Base-by-base conservation (phyloP, 2,329 filamentous ascomycete genomes). In the Clarireedia monteithiana region DNA sequence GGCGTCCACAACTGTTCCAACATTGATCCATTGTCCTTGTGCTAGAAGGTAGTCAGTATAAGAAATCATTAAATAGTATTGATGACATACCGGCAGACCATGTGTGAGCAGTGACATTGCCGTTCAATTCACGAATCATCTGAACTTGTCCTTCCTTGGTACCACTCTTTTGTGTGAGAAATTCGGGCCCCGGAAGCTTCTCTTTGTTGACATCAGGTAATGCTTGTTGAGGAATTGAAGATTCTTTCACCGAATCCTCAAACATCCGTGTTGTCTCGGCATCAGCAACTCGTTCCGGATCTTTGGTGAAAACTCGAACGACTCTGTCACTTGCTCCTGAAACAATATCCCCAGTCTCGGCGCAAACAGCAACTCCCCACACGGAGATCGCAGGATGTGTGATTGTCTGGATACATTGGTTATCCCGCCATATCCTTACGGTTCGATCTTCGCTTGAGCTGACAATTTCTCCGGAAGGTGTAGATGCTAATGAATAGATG, bases 121-220 rank as follows among this genome's bases (percentile, higher is more conserved):
- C 90, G 66, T 95, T 85, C 6, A 81, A 75, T 69, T 96, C 88
- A 58, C 81, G 83, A 65, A 96, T 92, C 83, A 95, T 95, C 66
- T 95, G 86, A 5, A 96, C 88, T 68, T 99, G 92, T 0, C 94
- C 94, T 62, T 99, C 94, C 71, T 96, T 96, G n/a, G 89, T 94
- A 3, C 94, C 94, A 0, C 84, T 83, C 63, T 91, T 91, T 55
- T 81, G 82, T 54, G 84, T 82, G 7, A 99, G 74, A 64, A 96
- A 96, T 17, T 95, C 90, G 14, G 89, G 89, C 0, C 91, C 90
- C 0, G 92, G 91, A 1, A 97, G 77, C 66, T 94, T 85, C 70
- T 96, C 91, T 70, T 95, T 96, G 72, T 97, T 92, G 70, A 97
- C 83, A 4, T 84, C 82, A 1, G 86, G 86, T 20, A 92, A 75